A percentile compares a stretch with the other conserved stretches of the same genome.
Conservation (phyloP, 2,329 filamentous ascomycete genomes). For the Biscogniauxia mediterranea region DNA sequence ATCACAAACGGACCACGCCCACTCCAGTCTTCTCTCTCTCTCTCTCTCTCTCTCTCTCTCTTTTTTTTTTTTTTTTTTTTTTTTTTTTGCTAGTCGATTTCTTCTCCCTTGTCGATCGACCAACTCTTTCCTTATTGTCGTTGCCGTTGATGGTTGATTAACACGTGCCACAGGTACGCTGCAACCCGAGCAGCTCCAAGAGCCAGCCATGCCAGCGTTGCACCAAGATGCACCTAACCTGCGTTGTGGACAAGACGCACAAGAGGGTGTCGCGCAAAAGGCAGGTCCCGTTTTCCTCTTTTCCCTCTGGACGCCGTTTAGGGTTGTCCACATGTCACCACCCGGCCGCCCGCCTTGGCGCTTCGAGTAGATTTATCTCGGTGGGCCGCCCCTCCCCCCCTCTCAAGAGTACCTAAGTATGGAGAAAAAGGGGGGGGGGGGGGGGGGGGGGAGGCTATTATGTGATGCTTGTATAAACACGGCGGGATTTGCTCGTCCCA, state of each 20-base stretch:
- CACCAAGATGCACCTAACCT: conserved; percentile 28
- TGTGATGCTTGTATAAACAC: not conserved
- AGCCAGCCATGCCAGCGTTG: conserved; percentile 32
- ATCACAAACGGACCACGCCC: not conserved
- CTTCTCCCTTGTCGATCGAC: not conserved
- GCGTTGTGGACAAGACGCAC: conserved; percentile 33
- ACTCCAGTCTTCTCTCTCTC: too few relatives aligned
- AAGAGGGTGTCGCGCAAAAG: conserved; percentile 34
- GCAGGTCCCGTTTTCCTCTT: conserved; percentile 16
- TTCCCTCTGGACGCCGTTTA: not conserved
- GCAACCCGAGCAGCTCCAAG: conserved; percentile 29
- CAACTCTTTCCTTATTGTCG: not conserved
- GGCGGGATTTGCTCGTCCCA: not conserved
- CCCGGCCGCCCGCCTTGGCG: not conserved
- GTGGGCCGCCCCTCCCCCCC: not conserved
- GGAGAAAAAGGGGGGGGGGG: too few relatives aligned
- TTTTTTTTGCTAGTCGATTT: not conserved
- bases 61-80: not conserved
- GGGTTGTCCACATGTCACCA: not conserved
- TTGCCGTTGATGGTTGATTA: not conserved
- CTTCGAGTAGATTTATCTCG: not conserved
- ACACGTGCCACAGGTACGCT: conserved; percentile 28
- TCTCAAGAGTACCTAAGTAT: not conserved
- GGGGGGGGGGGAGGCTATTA: not conserved
- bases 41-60: too few relatives aligned